Percentiles rank a stretch among this genome's conserved stretches.
Evolutionary conservation across 2,329 filamentous ascomycete genomes (phyloP).

Genomic region (Botryotinia convoluta): DNA sequence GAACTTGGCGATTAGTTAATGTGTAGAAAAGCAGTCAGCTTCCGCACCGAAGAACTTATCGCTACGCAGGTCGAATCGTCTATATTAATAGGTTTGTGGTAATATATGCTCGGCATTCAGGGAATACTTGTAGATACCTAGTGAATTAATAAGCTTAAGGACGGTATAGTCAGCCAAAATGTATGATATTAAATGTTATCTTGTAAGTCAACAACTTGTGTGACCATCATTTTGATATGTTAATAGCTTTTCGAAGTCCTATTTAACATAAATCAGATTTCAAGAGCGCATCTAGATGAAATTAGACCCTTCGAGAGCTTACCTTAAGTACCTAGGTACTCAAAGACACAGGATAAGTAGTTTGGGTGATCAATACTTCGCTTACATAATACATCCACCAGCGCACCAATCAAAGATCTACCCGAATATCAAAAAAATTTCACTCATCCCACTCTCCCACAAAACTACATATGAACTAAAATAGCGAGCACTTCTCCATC

Average conservation of each 20-base stretch:
- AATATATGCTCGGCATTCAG: neutral
- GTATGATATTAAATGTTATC: neutral
- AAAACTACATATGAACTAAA: fast-evolving
- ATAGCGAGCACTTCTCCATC: fast-evolving
- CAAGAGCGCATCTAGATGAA: neutral
- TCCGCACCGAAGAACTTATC: neutral
- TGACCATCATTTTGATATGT: too few species aligned
- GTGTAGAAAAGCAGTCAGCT: neutral
- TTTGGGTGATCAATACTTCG: neutral
- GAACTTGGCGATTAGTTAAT: neutral
- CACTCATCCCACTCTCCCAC: fast-evolving
- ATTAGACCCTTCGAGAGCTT: neutral
- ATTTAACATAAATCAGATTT: too few species aligned
- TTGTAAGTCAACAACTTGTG: neutral
- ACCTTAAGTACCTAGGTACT: neutral
- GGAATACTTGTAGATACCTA: neutral
- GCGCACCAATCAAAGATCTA: too few species aligned
- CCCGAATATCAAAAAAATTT: neutral
- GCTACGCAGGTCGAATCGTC: neutral
- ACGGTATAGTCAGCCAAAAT: neutral
- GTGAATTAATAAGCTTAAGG: neutral
- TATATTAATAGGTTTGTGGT: neutral
- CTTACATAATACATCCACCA: neutral
- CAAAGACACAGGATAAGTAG: neutral
- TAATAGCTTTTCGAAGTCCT: neutral